These are phyloP conservation scores for Metschnikowia drakensbergensis DNA, from an alignment of 805 yeast genomes.

Conservation along the genomic window DNA sequence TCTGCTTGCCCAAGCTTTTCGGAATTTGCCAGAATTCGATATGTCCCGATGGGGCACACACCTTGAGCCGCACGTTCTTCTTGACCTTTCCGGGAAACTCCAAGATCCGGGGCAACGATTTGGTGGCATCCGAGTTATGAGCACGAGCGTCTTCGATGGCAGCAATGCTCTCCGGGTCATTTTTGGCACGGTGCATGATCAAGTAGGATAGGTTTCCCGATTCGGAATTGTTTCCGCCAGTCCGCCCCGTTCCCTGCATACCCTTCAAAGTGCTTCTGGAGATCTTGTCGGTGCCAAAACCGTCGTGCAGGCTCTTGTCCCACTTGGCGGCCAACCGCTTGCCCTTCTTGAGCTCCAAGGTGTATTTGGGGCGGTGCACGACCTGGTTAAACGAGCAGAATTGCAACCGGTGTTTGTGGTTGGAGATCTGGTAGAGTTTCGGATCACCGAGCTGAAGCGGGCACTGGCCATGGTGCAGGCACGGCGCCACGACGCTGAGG, in stretches of 20 bases:
- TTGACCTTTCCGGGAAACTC: constrained; percentile 70
- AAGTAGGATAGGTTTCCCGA: constrained; percentile 70
- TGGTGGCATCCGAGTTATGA: constrained; percentile 21
- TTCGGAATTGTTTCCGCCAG: constrained; percentile 67
- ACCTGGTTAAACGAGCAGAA: constrained; percentile 75
- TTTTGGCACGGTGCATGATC: constrained; percentile 57
- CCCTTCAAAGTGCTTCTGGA: constrained; percentile 28
- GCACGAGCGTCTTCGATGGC: constrained; percentile 38
- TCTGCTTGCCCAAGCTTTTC: constrained; percentile 66
- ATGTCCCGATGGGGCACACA: constrained; percentile 76
- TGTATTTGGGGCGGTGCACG: constrained; percentile 71
- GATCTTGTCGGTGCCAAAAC: constrained; percentile 47
- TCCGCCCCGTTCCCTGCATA: constrained; percentile 73
- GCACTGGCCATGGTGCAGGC: constrained; percentile 81
- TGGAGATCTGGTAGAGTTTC: constrained; percentile 51
- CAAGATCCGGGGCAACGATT: constrained; percentile 68
- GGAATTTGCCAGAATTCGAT: constrained; percentile 88
- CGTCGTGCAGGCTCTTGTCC: constrained; percentile 53
- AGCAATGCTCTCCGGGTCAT: constrained; percentile 38
- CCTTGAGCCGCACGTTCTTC: constrained; percentile 74
- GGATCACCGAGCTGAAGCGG: constrained; percentile 82
- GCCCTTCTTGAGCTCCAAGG: constrained; percentile 85
- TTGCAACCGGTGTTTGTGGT: constrained; percentile 55
- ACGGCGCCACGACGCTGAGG: constrained; percentile 77
- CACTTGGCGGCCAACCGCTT: constrained; percentile 67